Percentiles rank a stretch among this genome's conserved stretches.
Conservation (phyloP, 2,329 filamentous ascomycete genomes). For the Aspergillus calidoustus region DNA sequence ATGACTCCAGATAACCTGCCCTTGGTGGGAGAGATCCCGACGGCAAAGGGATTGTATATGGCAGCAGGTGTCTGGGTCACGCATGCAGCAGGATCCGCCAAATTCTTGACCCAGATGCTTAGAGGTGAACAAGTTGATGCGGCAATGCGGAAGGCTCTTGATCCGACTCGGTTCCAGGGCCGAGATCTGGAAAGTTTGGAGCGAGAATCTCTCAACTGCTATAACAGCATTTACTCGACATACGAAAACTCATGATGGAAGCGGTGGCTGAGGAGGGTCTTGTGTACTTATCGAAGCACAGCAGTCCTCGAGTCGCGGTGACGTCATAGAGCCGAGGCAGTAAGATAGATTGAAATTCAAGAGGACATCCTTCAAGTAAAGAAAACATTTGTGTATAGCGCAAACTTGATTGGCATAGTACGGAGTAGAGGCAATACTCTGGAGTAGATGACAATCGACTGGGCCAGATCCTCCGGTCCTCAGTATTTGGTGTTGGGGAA, state of each 20-base stretch:
- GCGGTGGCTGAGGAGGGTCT: neutral
- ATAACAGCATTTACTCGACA: slow-evolving; percentile 40
- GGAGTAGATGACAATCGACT: neutral
- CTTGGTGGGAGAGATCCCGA: slow-evolving; percentile 34
- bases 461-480: neutral
- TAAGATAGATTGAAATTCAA: too few relatives aligned
- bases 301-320: neutral
- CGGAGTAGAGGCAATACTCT: neutral
- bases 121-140: slow-evolving; percentile 26
- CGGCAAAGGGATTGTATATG: slow-evolving; percentile 32
- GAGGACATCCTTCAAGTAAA: too few relatives aligned
- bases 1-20: slow-evolving; percentile 43
- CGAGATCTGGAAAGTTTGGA: slow-evolving; percentile 25
- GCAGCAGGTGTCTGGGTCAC: slow-evolving; percentile 44
- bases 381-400: too few relatives aligned
- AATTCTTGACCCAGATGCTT: slow-evolving; percentile 24
- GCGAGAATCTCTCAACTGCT: slow-evolving; percentile 31
- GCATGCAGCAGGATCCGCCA: slow-evolving; percentile 39
- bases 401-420: neutral
- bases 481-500: neutral
- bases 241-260: slow-evolving; percentile 10
- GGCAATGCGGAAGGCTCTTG: slow-evolving; percentile 23
- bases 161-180: slow-evolving; percentile 33
- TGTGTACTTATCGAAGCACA: neutral
- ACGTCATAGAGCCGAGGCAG: neutral